These are phyloP conservation scores for Pseudocercospora macadamiae DNA, from an alignment of 2,329 filamentous ascomycete genomes.

Conservation along the genomic window DNA sequence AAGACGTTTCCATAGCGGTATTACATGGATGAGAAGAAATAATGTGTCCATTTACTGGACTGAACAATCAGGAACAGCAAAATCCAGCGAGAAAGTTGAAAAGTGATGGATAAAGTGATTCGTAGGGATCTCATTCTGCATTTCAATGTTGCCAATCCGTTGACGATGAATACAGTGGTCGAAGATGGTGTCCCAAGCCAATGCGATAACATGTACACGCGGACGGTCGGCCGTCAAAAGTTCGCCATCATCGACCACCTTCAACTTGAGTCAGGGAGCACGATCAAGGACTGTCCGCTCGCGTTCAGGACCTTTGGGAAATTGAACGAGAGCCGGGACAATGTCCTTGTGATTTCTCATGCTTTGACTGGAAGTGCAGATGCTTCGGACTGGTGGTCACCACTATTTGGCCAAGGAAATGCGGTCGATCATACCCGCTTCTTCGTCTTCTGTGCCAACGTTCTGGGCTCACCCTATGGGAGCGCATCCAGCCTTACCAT, in stretches of 20 bases:
- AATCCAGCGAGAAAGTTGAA: background rate
- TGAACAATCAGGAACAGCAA: background rate
- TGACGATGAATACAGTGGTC: background rate
- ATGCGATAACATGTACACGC: background rate
- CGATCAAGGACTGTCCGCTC: background rate
- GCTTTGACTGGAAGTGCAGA: slow-evolving; percentile 2
- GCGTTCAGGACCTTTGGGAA: background rate
- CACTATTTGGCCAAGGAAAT: background rate
- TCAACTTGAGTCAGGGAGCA: background rate
- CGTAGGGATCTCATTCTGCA: background rate
- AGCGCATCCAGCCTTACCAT: background rate
- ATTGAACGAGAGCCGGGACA: background rate
- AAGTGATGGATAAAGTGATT: background rate
- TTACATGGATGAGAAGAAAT: background rate
- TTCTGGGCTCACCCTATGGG: background rate
- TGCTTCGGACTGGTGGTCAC: background rate
- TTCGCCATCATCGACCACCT: background rate
- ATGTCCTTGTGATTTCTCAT: background rate
- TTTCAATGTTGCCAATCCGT: background rate
- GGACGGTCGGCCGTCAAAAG: background rate
- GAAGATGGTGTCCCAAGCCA: background rate
- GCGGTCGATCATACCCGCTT: background rate
- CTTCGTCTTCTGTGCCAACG: background rate
- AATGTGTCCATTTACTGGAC: background rate
- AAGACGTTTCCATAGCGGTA: background rate